phyloP scores from a whole-genome alignment of 2,329 filamentous ascomycete species.

The Aspergillus piperis region DNA sequence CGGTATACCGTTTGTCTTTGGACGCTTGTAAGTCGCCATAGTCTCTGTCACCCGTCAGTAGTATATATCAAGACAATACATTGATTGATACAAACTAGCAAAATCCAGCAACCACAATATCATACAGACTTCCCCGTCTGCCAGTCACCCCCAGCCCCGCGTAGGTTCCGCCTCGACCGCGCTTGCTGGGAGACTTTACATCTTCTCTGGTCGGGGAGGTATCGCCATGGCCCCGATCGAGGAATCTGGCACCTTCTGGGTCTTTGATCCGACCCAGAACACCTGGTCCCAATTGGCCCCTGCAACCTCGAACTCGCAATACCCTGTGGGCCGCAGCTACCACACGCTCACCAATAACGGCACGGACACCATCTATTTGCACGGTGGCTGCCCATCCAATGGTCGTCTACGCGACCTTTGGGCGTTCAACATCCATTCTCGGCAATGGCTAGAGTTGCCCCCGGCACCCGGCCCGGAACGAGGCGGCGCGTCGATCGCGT shows the following conservation, averaged over 20 bases:
- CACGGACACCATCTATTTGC: constrained; percentile 70
- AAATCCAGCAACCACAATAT: no score
- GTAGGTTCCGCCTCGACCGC: constrained; percentile 72
- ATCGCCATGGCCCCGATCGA: constrained; percentile 69
- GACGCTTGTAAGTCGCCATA: constrained; percentile 10
- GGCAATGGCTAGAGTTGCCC: constrained; percentile 68
- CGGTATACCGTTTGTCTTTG: constrained; percentile 67
- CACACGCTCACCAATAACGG: constrained; percentile 65
- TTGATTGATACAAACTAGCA: no score
- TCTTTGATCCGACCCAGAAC: constrained; percentile 66
- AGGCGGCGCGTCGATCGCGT: constrained; percentile 68
- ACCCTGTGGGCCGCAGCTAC: constrained; percentile 69
- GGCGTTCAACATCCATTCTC: constrained; percentile 69
- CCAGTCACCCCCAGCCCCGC: constrained; percentile 58
- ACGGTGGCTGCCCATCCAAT: constrained; percentile 70
- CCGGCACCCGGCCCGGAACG: constrained; percentile 67
- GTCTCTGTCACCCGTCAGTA: background rate
- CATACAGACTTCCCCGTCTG: background rate
- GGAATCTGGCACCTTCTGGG: constrained; percentile 74
- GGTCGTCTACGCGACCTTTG: constrained; percentile 71
- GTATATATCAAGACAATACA: background rate
- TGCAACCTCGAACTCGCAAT: constrained; percentile 44
- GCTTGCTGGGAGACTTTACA: constrained; percentile 70
- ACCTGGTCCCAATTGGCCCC: constrained; percentile 69
- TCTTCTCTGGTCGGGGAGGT: constrained; percentile 79